Conservation (phyloP, 2,329 filamentous ascomycete genomes). For the Arachnomyces sp. region DNA sequence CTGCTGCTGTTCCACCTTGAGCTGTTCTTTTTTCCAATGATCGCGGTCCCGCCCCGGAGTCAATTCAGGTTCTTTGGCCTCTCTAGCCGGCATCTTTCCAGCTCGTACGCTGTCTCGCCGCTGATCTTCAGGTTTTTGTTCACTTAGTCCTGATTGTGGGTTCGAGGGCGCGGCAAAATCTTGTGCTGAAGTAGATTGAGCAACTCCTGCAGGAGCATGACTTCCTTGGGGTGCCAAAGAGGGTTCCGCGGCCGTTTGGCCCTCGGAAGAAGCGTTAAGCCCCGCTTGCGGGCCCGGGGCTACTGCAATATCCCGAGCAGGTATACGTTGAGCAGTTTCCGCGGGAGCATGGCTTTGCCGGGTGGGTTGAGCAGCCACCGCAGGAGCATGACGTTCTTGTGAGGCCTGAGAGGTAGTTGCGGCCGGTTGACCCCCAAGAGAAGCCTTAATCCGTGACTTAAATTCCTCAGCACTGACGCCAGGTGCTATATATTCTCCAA, state of each 20-base stretch:
- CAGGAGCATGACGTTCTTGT: constrained; percentile 6
- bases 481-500: constrained; percentile 67
- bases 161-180: no score
- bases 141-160: no score
- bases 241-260: constrained; percentile 8
- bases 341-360: constrained; percentile 4
- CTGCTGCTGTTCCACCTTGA: constrained; percentile 56
- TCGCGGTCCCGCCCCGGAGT: constrained; percentile 41
- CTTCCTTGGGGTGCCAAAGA: no score
- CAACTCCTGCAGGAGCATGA: no score
- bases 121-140: constrained; percentile 3
- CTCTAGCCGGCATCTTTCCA: constrained; percentile 11
- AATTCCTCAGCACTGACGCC: constrained; percentile 62
- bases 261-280: constrained; percentile 11
- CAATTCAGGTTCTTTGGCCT: background rate
- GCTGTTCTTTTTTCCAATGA: constrained; percentile 49
- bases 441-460: constrained; percentile 45
- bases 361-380: constrained; percentile 4
- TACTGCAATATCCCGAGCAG: constrained; percentile 10
- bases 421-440: constrained; percentile 24
- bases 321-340: constrained; percentile 5
- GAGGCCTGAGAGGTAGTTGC: constrained; percentile 3
- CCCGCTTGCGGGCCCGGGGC: no score
- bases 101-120: constrained; percentile 20
- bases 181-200: no score